Evolutionary conservation across 805 yeast genomes (phyloP).

Genomic region (Saccharomycopsis schoenii): DNA sequence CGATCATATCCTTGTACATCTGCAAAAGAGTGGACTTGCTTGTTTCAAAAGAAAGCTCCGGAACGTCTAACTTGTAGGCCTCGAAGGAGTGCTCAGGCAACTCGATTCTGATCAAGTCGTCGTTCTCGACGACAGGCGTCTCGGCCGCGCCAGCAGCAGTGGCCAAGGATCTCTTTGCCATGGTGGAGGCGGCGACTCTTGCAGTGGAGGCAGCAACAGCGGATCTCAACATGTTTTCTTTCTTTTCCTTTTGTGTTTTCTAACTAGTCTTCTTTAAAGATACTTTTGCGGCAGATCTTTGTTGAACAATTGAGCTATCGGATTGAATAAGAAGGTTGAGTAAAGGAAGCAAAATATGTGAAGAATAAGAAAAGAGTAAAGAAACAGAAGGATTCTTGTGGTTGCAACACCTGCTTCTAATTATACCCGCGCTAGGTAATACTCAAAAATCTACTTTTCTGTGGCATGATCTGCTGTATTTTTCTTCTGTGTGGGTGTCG

Average conservation of each 20-base stretch:
- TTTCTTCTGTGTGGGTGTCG: background rate
- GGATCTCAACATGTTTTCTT: conserved; percentile 20
- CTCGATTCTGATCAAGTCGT: conserved; percentile 36
- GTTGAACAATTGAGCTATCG: background rate
- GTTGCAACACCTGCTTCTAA: no score
- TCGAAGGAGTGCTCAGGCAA: conserved; percentile 79
- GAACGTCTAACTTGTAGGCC: conserved; percentile 70
- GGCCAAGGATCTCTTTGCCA: conserved; percentile 24
- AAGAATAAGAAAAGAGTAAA: background rate
- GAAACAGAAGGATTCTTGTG: background rate
- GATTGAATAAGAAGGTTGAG: background rate
- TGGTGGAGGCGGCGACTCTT: conserved; percentile 11
- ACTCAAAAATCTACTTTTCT: background rate
- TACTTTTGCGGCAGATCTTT: background rate
- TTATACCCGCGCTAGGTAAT: background rate
- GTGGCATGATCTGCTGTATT: background rate
- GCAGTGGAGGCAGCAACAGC: conserved; percentile 19
- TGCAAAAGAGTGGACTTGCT: conserved; percentile 71
- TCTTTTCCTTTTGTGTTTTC: background rate
- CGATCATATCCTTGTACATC: conserved; percentile 94
- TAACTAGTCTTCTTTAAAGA: background rate
- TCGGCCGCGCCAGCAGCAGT: conserved; percentile 21
- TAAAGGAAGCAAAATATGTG: background rate
- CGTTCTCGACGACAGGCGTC: conserved; percentile 1
- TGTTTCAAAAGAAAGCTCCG: conserved; percentile 64